phyloP scores from a whole-genome alignment of 495 filamentous ascomycete genomes.

The Paragyromitra xinjiangensis region DNA sequence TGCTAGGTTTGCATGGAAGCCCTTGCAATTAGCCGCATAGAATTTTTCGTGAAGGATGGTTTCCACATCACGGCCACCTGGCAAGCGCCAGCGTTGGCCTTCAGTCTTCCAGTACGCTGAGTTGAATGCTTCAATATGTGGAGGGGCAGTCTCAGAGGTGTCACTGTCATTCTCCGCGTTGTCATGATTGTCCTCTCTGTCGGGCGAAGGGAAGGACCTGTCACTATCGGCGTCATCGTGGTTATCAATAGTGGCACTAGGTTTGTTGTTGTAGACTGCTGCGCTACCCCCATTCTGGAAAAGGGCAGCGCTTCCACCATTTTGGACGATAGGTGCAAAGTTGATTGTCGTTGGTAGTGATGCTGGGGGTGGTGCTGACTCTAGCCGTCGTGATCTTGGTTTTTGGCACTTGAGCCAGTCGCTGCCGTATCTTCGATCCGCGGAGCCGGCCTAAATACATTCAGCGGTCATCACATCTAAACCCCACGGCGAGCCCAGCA shows the following conservation, averaged over 20 bases:
- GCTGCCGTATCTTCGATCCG: conserved; percentile 20
- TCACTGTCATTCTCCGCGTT: background rate
- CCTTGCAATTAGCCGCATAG: background rate
- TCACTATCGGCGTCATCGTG: background rate
- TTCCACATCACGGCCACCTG: background rate
- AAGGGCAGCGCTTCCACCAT: conserved; percentile 22
- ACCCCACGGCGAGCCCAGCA: conserved; percentile 8
- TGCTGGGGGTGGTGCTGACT: background rate
- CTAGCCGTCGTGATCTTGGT: background rate
- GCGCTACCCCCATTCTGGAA: conserved; percentile 26
- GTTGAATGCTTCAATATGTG: background rate
- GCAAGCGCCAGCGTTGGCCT: background rate
- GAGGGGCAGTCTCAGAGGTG: background rate
- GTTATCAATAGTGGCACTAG: background rate
- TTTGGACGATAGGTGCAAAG: conserved; percentile 27
- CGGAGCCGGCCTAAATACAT: conserved; percentile 7
- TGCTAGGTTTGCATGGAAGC: background rate
- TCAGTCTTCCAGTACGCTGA: background rate
- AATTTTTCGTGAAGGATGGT: background rate
- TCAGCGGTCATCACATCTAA: conserved; percentile 15
- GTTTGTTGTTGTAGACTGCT: conserved; percentile 17
- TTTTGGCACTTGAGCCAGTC: conserved; percentile 14
- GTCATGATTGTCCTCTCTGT: background rate
- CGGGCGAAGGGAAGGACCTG: background rate
- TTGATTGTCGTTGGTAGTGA: conserved; percentile 11